Base-by-base conservation (phyloP, 2,329 filamentous ascomycete species). In the Botrytis fabae region DNA sequence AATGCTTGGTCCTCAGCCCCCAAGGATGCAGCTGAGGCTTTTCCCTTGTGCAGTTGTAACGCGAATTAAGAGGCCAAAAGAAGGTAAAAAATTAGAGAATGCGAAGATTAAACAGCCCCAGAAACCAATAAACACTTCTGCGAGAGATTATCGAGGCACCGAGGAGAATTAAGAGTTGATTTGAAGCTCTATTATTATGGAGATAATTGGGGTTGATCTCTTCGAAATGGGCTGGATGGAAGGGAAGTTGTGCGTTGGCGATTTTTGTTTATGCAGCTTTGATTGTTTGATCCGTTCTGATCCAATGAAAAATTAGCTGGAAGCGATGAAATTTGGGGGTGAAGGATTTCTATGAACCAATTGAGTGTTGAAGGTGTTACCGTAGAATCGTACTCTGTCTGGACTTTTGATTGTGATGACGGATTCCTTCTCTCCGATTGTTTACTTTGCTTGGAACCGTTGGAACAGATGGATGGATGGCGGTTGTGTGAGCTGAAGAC, bases 21-120 rank as follows among this genome's bases (percentile, higher is more conserved):
- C 64, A 8, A 66, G 51, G 64, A 68, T 68, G 35, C 64, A 68
- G 64, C 64, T 54, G 64, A 68, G 64, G 64, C 46, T 65, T 65
- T 65, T 68, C 51, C 28, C 42, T 40, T 54, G 16, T 38, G 44
- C 32, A 68, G 20, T 28, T 54, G 64, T 40, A 14, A 68, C 46
- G 12, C 64, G 46, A 68, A 51, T 68, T 40, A 40, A 68, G 51
- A 54, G 35, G 38, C 28, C 12, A 63, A n/a, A 40, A 28, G 32
- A 46, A 64, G 16, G 32, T 32, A 9, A 20, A 38, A 65, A 25
- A n/a, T 16, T 22, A 38, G 28, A 51, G 44, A 51, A 66, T 66
- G 12, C 35, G 25, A 46, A 51, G 44, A 44, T 35, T 38, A 14
- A 54, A 54, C 20, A n/a, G 38, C 18, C 32, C 32, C 28, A 66